Conservation (phyloP, 73 alveolate species). For the Paraurostyla sp. region DNA sequence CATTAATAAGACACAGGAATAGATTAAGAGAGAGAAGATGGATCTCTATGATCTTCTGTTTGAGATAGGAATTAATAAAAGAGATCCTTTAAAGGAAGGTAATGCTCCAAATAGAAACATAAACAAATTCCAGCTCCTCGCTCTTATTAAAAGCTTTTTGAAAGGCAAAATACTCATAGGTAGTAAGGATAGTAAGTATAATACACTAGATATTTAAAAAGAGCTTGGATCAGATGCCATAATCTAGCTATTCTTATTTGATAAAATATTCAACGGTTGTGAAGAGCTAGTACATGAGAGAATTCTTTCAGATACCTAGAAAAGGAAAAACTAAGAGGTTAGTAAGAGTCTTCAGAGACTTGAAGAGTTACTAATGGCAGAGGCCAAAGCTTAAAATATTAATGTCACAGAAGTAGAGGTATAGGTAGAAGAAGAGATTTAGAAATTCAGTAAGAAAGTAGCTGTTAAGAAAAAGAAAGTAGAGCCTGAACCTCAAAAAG, state of each 20-base stretch:
- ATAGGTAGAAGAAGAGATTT: neutral
- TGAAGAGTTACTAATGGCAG: neutral
- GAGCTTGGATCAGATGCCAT: slow-evolving; percentile 2
- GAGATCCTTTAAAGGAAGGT: slow-evolving; percentile 36
- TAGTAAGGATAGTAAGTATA: neutral
- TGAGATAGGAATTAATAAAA: neutral
- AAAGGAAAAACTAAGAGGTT: neutral
- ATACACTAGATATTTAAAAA: neutral
- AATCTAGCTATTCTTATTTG: neutral
- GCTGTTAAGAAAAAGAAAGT: neutral
- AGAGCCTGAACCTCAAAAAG: neutral
- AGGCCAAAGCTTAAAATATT: neutral
- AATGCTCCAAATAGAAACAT: neutral
- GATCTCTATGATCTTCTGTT: slow-evolving; percentile 2
- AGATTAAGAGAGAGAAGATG: neutral
- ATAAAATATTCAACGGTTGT: slow-evolving; percentile 34
- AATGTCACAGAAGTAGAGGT: neutral
- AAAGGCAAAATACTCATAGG: neutral
- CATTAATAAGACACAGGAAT: neutral
- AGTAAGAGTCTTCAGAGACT: neutral
- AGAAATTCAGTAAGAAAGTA: neutral
- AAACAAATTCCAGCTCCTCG: neutral
- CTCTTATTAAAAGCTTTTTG: neutral
- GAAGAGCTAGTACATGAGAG: slow-evolving; percentile 1
- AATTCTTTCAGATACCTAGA: slow-evolving; percentile 23